Evolutionary conservation across 2,329 filamentous ascomycete genomes (phyloP).

Genomic region (Calonectria crousiana): DNA sequence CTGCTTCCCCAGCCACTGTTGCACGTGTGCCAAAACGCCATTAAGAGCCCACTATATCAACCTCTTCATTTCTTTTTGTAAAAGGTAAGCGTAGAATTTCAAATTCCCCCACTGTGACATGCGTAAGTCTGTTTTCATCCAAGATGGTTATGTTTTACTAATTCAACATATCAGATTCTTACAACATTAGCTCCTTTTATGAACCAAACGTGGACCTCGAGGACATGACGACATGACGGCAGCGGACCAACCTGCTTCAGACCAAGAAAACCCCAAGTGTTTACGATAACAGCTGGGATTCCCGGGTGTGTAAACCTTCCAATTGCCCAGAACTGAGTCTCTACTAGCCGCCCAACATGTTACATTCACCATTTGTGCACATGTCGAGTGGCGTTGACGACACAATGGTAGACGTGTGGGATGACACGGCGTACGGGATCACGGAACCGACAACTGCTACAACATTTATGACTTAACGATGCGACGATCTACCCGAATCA

Average conservation of each 20-base stretch:
- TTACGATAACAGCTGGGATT: neutral
- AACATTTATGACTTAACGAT: neutral
- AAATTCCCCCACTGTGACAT: neutral
- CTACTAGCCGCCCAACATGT: neutral
- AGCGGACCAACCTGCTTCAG: neutral
- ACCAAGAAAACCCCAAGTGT: neutral
- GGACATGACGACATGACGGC: neutral
- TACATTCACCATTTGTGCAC: neutral
- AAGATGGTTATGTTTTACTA: neutral
- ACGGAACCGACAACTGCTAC: neutral
- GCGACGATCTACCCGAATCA: neutral
- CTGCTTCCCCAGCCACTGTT: neutral
- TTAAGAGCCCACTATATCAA: neutral
- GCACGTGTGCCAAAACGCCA: neutral
- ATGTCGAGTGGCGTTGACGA: neutral
- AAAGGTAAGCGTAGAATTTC: neutral
- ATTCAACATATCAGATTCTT: neutral
- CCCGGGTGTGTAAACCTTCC: neutral
- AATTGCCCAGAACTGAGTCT: neutral
- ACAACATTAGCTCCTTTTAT: neutral
- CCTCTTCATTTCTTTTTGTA: neutral
- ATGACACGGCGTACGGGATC: neutral
- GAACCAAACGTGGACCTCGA: neutral
- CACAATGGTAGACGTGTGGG: neutral
- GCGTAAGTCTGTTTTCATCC: neutral